These are phyloP conservation scores for Dactylellina parvicollis DNA, from an alignment of 2,329 filamentous ascomycete species.

Conservation along the genomic window DNA sequence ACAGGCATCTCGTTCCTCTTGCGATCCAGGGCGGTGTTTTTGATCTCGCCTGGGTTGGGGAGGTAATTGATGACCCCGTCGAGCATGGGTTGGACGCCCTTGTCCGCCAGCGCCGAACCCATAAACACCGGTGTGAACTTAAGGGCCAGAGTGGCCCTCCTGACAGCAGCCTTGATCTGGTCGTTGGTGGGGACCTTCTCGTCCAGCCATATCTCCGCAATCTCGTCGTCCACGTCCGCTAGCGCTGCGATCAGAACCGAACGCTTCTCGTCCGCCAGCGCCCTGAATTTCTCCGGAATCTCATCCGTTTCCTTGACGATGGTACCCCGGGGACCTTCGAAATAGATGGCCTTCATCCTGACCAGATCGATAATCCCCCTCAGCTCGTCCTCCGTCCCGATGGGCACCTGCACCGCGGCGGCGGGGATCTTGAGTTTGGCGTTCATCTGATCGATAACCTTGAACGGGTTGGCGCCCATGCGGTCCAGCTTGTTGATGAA, in stretches of 20 bases:
- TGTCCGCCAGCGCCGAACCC: conserved; percentile 94
- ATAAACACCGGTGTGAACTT: conserved; percentile 97
- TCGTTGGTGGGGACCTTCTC: conserved; percentile 79
- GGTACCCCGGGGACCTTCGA: conserved; percentile 83
- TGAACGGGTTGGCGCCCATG: conserved; percentile 98
- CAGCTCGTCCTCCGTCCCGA: conserved; percentile 90
- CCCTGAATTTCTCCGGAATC: conserved; percentile 80
- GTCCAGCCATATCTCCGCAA: conserved; percentile 92
- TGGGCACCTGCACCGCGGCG: conserved; percentile 92
- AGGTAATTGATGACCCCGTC: conserved; percentile 96
- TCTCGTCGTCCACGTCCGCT: conserved; percentile 97
- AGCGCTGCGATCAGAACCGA: conserved; percentile 90
- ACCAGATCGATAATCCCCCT: conserved; percentile 92
- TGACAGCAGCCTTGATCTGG: conserved; percentile 92
- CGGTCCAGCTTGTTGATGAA: conserved; percentile 99
- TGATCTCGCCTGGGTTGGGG: conserved; percentile 87
- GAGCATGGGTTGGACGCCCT: conserved; percentile 93
- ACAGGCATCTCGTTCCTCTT: conserved; percentile 80
- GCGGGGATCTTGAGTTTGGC: conserved; percentile 91
- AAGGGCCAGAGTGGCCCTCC: conserved; percentile 83
- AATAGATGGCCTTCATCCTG: conserved; percentile 91
- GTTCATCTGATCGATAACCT: conserved; percentile 97
- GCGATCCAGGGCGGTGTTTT: conserved; percentile 88
- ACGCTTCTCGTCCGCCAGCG: conserved; percentile 82
- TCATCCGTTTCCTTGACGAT: conserved; percentile 79